phyloP scores from a whole-genome alignment of 108 stramenopile species.

The Seminavis robusta region DNA sequence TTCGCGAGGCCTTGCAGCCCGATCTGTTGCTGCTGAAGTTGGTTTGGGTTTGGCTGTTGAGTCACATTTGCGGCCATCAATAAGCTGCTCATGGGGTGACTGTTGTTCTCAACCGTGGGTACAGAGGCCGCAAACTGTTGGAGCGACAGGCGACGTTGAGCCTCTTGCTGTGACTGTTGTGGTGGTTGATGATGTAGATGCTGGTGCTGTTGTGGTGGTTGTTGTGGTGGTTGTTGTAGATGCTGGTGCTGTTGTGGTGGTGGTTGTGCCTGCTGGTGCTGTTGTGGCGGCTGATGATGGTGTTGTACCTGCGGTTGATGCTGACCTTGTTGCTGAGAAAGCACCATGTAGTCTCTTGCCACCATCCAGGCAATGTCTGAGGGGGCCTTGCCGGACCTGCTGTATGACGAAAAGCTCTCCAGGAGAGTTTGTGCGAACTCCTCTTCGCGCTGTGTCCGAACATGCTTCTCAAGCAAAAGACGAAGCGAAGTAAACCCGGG shows the following conservation, averaged over 20 bases:
- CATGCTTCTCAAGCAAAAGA: constrained; percentile 45
- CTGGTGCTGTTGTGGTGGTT: background rate
- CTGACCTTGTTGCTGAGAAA: constrained; percentile 13
- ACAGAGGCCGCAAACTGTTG: too few relatives aligned
- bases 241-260: background rate
- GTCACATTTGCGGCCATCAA: too few relatives aligned
- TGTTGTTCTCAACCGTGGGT: background rate
- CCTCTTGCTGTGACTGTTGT: too few relatives aligned
- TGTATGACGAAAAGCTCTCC: constrained; percentile 50
- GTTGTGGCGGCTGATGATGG: background rate
- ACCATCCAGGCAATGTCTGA: constrained; percentile 63
- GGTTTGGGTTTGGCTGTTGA: too few relatives aligned
- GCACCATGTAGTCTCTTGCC: constrained; percentile 63
- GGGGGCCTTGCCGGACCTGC: constrained; percentile 27
- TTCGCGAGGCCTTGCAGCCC: too few relatives aligned
- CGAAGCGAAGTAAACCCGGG: constrained; percentile 63
- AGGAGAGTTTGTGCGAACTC: constrained; percentile 46
- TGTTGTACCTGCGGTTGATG: constrained; percentile 12
- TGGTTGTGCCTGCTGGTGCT: background rate
- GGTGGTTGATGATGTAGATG: background rate
- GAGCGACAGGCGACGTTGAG: too few relatives aligned
- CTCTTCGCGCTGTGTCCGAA: constrained; percentile 43
- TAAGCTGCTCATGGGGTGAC: background rate
- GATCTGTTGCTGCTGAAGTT: too few relatives aligned
- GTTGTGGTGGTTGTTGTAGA: too few relatives aligned